Evolutionary conservation across 495 filamentous ascomycete species (phyloP), one percentile per base, ranked within the genome.

Genomic region (Lasiosphaeria hispida): DNA sequence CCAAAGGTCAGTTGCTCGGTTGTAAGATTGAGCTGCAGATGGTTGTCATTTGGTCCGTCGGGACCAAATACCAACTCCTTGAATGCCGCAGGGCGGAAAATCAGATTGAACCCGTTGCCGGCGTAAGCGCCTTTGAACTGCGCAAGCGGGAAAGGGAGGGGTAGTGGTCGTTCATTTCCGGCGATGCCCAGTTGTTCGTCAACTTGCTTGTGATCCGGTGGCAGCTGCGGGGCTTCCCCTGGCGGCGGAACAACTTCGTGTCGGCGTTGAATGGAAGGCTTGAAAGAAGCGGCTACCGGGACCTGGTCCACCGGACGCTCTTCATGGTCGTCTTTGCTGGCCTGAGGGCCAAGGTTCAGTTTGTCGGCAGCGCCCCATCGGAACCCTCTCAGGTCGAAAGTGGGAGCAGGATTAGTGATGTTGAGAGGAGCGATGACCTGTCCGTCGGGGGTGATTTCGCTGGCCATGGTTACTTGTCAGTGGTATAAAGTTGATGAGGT

Each of bases 81-180:
- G 5, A 14, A 14, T 14, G 13, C 10, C n/a, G 23, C 18, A 8
- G 53, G 53, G 30, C 17, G 34, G 17, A 37, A 56, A n/a, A 56
- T 40, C 53, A 56, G 30, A 40, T 47, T 48, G 43, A 56, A 48
- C 4, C 53, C 53, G 41, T 56, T 56, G 18, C 53, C 53, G 34
- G 42, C 9, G 7, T 34, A 56, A 14, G 53, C 30, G 17, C 53
- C 53, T 13, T 47, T 45, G 14, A 56, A 48, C n/a, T 48, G 40
- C 41, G 39, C 18, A 18, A 56, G 53, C 11, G 53, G 53, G 17
- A 56, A 56, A 13, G 14, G 13, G 30, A 56, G 53, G 7, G 9
- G 11, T 15, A 13, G 10, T 7, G 17, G 8, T 1, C 19, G 36
- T 8, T 15, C n/a, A 15, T 36, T 33, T n/a, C 49, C 49, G 2